Conservation (phyloP, 768 basidiomycete genomes). For the Vararia minispora region DNA sequence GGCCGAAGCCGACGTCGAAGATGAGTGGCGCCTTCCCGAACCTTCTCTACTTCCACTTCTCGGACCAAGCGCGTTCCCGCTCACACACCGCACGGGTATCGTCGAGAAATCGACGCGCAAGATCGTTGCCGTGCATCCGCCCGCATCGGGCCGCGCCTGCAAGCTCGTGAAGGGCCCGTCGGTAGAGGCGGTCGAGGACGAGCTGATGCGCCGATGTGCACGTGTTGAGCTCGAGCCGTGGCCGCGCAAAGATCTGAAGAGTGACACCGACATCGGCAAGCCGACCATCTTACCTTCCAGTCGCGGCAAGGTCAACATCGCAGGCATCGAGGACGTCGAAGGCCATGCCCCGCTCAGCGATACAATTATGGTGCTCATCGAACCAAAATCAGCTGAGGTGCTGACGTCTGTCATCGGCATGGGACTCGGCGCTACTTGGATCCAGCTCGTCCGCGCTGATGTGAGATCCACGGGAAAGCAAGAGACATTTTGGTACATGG, state of each 20-base stretch:
- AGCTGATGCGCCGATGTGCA: conserved; percentile 34
- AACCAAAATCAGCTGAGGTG: conserved; percentile 25
- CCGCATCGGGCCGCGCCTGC: conserved; percentile 21
- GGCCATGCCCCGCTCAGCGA: conserved; percentile 35
- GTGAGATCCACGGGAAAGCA: conserved; percentile 8
- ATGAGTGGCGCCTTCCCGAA: conserved; percentile 7
- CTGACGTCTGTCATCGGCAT: conserved; percentile 39
- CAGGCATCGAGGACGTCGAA: conserved; percentile 7
- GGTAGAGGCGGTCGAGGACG: conserved; percentile 30
- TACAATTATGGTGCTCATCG: conserved; percentile 47
- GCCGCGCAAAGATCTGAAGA: conserved; percentile 25
- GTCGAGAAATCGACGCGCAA: conserved; percentile 57
- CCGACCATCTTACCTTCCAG: conserved; percentile 27
- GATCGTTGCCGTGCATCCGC: conserved; percentile 35
- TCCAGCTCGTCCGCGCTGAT: conserved; percentile 44
- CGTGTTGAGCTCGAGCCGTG: conserved; percentile 47
- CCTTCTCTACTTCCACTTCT: conserved; percentile 30
- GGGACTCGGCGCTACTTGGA: conserved; percentile 55
- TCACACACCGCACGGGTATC: conserved; percentile 53
- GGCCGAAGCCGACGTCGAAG: background rate
- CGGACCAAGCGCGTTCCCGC: conserved; percentile 44
- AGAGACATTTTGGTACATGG: conserved; percentile 46
- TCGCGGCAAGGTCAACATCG: conserved; percentile 24
- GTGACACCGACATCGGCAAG: conserved; percentile 21
- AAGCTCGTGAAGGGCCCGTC: conserved; percentile 6